A percentile compares a stretch with the other conserved stretches of the same genome.
phyloP scores from a whole-genome alignment of 176 grass and related monocot genomes.

The Aegilops bicornis region DNA sequence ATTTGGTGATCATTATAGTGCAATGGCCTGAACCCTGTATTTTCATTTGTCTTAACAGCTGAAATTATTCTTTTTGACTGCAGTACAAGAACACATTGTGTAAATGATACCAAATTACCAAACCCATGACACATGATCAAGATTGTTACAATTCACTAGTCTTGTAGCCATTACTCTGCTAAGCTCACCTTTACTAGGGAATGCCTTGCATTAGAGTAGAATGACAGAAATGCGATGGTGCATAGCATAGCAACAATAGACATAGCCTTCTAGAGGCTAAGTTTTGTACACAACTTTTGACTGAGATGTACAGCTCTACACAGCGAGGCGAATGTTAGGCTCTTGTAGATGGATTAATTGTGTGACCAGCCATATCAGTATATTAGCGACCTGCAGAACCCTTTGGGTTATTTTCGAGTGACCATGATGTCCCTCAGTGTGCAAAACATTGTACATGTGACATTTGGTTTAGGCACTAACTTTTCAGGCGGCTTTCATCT shows the following conservation, averaged over 20 bases:
- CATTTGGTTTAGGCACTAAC: constrained; percentile 30
- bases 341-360: background rate
- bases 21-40: constrained; percentile 20
- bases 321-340: background rate
- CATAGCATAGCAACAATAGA: background rate
- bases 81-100: background rate
- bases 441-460: background rate
- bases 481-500: constrained; percentile 29
- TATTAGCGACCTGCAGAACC: background rate
- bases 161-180: background rate
- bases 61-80: constrained; percentile 22
- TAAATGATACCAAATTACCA: background rate
- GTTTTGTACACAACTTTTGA: constrained; percentile 19
- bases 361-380: background rate
- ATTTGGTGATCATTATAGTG: constrained; percentile 19
- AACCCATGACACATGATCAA: constrained; percentile 5
- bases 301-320: background rate
- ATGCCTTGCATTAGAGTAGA: background rate
- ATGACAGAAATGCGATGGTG: background rate
- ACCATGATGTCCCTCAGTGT: constrained; percentile 1
- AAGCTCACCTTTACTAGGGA: background rate
- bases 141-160: background rate
- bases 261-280: constrained; percentile 14
- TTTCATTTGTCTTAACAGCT: background rate
- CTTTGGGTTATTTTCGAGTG: background rate